Conservation (phyloP, 345 rosid species). For the Populus pruinosa region DNA sequence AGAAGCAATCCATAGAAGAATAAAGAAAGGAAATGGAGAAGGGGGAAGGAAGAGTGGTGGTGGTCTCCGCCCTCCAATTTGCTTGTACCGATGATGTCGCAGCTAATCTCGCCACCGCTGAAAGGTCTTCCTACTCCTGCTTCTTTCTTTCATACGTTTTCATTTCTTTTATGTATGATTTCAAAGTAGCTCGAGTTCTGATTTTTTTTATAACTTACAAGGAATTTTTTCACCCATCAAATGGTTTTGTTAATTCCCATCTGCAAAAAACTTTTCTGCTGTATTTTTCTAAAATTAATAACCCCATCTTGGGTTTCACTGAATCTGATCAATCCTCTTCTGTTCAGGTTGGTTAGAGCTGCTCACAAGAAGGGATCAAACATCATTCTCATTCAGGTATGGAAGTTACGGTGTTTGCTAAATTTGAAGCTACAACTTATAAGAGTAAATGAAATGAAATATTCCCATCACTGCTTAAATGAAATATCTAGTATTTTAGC, state of each 20-base stretch:
- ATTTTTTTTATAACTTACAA: not conserved
- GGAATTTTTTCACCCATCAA: not conserved
- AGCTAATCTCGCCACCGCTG: constrained; percentile 66
- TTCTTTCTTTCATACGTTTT: not conserved
- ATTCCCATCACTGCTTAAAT: not conserved
- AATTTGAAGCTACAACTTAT: not conserved
- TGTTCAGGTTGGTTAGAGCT: constrained; percentile 62
- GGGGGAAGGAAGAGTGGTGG: constrained; percentile 35
- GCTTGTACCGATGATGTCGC: constrained; percentile 79
- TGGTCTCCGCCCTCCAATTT: constrained; percentile 74
- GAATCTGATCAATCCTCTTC: not conserved
- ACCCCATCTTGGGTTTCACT: not conserved
- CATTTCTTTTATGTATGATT: not conserved
- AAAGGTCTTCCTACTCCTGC: constrained; percentile 39
- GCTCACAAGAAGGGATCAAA: constrained; percentile 73
- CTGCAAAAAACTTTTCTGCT: not conserved
- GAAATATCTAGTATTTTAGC: not conserved
- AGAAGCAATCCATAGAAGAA: not conserved
- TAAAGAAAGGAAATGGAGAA: not conserved
- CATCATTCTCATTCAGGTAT: constrained; percentile 86
- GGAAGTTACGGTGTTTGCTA: not conserved
- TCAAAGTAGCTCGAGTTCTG: not conserved
- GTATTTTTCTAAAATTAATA: not conserved
- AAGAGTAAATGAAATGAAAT: not conserved
- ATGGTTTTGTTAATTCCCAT: not conserved